phyloP scores from a whole-genome alignment of 495 filamentous ascomycete genomes.

The Darksidea phi region DNA sequence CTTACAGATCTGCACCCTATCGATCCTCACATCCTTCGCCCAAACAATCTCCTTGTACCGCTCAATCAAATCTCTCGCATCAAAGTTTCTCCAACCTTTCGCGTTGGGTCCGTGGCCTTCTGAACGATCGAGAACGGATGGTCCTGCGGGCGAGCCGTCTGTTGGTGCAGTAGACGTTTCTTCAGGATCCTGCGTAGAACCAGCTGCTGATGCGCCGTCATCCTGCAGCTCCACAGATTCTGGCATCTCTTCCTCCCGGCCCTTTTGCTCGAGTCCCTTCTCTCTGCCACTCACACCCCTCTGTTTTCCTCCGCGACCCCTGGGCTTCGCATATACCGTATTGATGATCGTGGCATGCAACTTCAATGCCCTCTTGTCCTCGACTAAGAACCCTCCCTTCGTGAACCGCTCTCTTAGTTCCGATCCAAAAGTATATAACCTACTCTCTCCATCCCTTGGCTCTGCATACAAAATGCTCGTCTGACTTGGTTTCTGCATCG shows the following conservation, averaged over 20 bases:
- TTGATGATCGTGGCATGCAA: slow-evolving; percentile 87
- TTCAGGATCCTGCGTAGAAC: background rate
- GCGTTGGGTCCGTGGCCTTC: slow-evolving; percentile 37
- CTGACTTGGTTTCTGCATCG: slow-evolving; percentile 43
- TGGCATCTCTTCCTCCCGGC: background rate
- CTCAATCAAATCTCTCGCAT: slow-evolving; percentile 42
- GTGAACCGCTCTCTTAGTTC: slow-evolving; percentile 60
- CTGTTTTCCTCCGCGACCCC: slow-evolving; percentile 22
- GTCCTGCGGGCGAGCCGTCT: no score
- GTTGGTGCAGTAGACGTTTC: no score
- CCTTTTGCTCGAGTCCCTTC: background rate
- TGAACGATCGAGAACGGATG: slow-evolving; percentile 11
- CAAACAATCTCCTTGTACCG: slow-evolving; percentile 40
- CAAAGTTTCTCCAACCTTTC: slow-evolving; percentile 37
- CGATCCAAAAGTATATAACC: slow-evolving; percentile 63
- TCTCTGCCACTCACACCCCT: background rate
- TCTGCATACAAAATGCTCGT: slow-evolving; percentile 58
- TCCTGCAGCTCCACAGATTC: background rate
- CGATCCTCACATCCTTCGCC: slow-evolving; percentile 41
- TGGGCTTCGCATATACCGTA: slow-evolving; percentile 70
- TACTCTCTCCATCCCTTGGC: slow-evolving; percentile 56
- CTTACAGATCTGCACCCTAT: slow-evolving; percentile 44
- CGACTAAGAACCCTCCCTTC: slow-evolving; percentile 59
- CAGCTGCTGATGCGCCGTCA: background rate
- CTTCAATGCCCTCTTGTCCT: slow-evolving; percentile 64